Evolutionary conservation across 805 yeast species (phyloP).

Genomic region (Metschnikowia picachoensis): DNA sequence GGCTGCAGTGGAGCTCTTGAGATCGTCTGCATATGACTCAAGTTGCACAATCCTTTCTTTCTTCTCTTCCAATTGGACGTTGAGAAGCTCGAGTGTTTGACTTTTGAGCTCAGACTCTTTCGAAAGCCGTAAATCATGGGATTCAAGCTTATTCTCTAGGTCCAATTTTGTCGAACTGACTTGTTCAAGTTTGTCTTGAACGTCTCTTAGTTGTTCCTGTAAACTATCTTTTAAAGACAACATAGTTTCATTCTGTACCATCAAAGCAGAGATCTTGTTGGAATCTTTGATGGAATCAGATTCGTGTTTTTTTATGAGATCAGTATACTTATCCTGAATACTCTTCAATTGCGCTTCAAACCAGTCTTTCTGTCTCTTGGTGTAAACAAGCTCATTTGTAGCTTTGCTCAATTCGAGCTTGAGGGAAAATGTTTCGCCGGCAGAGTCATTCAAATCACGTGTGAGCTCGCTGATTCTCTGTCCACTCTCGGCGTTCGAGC

Average conservation of each 20-base stretch:
- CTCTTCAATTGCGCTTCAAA: conserved; percentile 35
- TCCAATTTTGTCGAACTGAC: conserved; percentile 19
- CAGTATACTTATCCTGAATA: conserved; percentile 36
- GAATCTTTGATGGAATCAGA: conserved; percentile 29
- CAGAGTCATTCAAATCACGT: conserved; percentile 33
- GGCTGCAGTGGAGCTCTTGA: conserved; percentile 36
- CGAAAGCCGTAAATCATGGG: conserved; percentile 45
- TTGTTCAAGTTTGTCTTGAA: conserved; percentile 41
- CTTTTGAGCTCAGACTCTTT: conserved; percentile 49
- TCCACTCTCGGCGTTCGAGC: conserved; percentile 34
- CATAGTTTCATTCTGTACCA: conserved; percentile 26
- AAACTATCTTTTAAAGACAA: conserved; percentile 27
- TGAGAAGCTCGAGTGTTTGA: conserved; percentile 54
- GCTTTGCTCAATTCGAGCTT: conserved; percentile 34
- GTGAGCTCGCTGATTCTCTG: conserved; percentile 33
- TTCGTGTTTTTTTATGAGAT: conserved; percentile 37
- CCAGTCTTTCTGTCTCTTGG: conserved; percentile 37
- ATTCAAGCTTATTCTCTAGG: conserved; percentile 27
- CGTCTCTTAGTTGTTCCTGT: conserved; percentile 38
- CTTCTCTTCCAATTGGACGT: conserved; percentile 49
- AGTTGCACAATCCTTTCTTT: conserved; percentile 49
- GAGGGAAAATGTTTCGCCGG: conserved; percentile 33
- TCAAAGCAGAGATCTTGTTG: conserved; percentile 27
- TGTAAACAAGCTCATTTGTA: conserved; percentile 31
- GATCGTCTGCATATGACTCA: conserved; percentile 44